A percentile compares a stretch with the other conserved stretches of the same genome.
Conservation (phyloP, 192 early-diverging fungal species). For the Coemansia sp. region DNA sequence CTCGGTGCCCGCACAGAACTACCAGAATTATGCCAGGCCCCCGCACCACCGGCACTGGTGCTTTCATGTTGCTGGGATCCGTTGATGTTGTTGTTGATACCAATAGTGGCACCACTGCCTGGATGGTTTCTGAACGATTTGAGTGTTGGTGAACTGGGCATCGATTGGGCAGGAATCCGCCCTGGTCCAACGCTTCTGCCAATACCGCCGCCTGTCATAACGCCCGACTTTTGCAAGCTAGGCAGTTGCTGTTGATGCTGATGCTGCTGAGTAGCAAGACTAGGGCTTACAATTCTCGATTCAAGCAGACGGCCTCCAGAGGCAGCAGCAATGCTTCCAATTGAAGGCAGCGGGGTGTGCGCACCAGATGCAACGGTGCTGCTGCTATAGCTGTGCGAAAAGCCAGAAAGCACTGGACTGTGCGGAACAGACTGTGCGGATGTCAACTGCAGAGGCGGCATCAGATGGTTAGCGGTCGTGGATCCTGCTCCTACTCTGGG, state of each 20-base stretch:
- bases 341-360: constrained; percentile 23
- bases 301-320: constrained; percentile 5
- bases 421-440: constrained; percentile 17
- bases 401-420: constrained; percentile 11
- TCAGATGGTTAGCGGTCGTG: neutral
- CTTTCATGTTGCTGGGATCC: neutral
- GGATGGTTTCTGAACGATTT: neutral
- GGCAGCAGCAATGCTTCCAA: constrained; percentile 12
- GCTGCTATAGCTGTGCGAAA: neutral
- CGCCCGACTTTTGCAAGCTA: neutral
- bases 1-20: neutral
- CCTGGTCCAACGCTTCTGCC: neutral
- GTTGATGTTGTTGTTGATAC: neutral
- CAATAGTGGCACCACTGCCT: neutral
- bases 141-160: constrained; percentile 49
- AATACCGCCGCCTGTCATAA: neutral
- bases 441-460: neutral
- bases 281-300: neutral
- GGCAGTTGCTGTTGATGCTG: constrained; percentile 8
- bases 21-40: neutral
- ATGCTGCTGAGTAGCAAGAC: constrained; percentile 5
- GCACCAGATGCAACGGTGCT: neutral
- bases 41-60: neutral
- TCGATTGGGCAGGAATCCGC: constrained; percentile 32
- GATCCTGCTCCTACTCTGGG: neutral